Evolutionary conservation across 768 basidiomycete species (phyloP).

Genomic region (Podaxis mareebaensis): DNA sequence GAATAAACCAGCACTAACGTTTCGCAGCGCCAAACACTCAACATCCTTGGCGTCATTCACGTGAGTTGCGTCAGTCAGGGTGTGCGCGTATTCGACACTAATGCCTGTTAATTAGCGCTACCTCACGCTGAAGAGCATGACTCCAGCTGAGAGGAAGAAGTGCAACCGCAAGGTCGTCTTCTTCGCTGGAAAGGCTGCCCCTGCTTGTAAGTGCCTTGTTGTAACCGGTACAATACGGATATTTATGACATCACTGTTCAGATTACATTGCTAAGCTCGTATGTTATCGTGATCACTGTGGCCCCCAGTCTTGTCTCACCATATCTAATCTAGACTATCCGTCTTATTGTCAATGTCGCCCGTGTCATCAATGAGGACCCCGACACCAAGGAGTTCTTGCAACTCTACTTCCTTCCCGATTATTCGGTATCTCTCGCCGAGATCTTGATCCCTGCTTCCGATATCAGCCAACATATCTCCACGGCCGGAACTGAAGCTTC

Average conservation of each 20-base stretch:
- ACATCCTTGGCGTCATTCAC: conserved; percentile 88
- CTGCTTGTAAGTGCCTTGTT: conserved; percentile 64
- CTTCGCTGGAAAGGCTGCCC: conserved; percentile 97
- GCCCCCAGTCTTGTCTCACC: neutral
- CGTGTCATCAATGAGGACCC: conserved; percentile 80
- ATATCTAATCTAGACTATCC: conserved; percentile 61
- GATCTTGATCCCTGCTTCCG: conserved; percentile 86
- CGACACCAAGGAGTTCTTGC: conserved; percentile 84
- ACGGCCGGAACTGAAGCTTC: conserved; percentile 95
- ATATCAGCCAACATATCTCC: conserved; percentile 95
- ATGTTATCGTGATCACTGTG: conserved; percentile 16
- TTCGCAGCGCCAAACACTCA: conserved; percentile 83
- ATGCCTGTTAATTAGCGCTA: conserved; percentile 59
- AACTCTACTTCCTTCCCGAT: conserved; percentile 94
- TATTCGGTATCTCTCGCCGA: conserved; percentile 88
- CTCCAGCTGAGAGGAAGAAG: conserved; percentile 77
- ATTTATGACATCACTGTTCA: conserved; percentile 26
- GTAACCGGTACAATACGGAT: neutral
- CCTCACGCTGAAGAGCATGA: conserved; percentile 76
- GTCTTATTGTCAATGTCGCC: conserved; percentile 90
- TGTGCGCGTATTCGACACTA: neutral
- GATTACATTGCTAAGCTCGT: conserved; percentile 93
- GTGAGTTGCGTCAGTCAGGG: conserved; percentile 40
- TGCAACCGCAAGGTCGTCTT: conserved; percentile 87
- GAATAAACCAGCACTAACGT: neutral